Base-by-base conservation (phyloP, 148 eudicot genomes). In the Pharnaceum exiguum region DNA sequence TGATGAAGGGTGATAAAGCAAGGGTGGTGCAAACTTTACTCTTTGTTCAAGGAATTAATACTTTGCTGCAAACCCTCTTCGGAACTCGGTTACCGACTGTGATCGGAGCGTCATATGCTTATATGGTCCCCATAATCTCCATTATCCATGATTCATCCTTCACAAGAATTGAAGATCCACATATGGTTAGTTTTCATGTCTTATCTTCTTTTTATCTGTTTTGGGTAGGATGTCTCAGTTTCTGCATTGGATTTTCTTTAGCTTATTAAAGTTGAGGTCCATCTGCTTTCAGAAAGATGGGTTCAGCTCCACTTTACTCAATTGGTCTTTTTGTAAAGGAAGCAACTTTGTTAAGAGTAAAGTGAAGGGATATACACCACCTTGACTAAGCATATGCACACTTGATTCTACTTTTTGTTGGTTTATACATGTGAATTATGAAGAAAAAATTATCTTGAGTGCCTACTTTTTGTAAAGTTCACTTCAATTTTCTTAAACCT, bases 21-120 rank as follows among this genome's bases (percentile, higher is more conserved):
- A 83, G 94, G 68, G 99, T 93, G 17, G 82, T 93, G 57, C 99
- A 93, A 73, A 93, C 99, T 2, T 71, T 93, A 75, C 81, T 93
- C 3, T 93, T 93, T 75, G 86, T 93, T 32, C 84, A 79, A 83
- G 99, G 99, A 61, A 74, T 93, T 29, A 93, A 93, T 43, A 93
- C 99, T 12, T 63, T 88, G 25, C 61, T 93, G 36, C 99, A 93
- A 71, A 88, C 96, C 5, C 67, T 93, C 21, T 89, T 93, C 17
- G 99, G 99, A 43, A 93, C 99, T 10, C 72, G 95, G 47, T 66
- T 93, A 58, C 99, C 99, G 1, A 75, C 87, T 12, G 95, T 93
- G 6, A 73, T 93, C 33, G 99, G 99, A 71, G 95, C 89, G 19
- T 93, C 99, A 22, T 89, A 90, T 82, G 96, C 96, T 1, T 93